phyloP scores from a whole-genome alignment of 2,329 filamentous ascomycete genomes.

The Teratosphaeria epicoccoides region DNA sequence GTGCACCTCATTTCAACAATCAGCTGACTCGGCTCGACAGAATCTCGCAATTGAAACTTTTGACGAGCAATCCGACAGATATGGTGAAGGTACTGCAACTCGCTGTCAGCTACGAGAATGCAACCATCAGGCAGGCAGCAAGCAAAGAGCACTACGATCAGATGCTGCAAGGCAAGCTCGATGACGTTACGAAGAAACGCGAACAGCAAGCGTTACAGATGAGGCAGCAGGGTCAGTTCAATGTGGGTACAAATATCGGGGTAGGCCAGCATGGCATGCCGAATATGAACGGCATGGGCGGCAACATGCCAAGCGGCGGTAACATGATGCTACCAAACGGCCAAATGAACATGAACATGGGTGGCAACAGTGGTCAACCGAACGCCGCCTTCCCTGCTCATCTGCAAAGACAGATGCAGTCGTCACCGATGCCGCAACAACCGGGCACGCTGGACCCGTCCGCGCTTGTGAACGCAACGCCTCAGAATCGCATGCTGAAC shows the following conservation, averaged over 20 bases:
- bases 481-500: constrained; percentile 1
- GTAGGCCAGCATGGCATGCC: constrained; percentile 10
- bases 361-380: constrained; percentile 5
- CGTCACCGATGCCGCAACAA: constrained; percentile 15
- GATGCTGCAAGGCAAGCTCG: constrained; percentile 17
- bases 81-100: constrained; percentile 14
- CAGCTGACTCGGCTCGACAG: constrained; percentile 3
- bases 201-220: constrained; percentile 5
- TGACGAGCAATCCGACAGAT: constrained; percentile 1
- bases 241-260: constrained; percentile 24
- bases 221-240: constrained; percentile 1
- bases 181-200: constrained; percentile 17
- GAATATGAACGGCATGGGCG: constrained; percentile 17
- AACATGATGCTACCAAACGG: constrained; percentile 13
- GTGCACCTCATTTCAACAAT: background rate
- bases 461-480: constrained; percentile 8
- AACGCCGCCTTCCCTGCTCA: constrained; percentile 17
- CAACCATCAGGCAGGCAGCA: constrained; percentile 13
- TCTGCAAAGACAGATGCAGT: constrained; percentile 20
- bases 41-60: background rate
- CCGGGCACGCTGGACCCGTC: constrained; percentile 15
- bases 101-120: constrained; percentile 18
- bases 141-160: constrained; percentile 20
- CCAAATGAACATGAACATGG: constrained; percentile 10
- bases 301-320: constrained; percentile 10